Conservation (phyloP, 2,329 filamentous ascomycete genomes). For the Colletotrichum agaves region DNA sequence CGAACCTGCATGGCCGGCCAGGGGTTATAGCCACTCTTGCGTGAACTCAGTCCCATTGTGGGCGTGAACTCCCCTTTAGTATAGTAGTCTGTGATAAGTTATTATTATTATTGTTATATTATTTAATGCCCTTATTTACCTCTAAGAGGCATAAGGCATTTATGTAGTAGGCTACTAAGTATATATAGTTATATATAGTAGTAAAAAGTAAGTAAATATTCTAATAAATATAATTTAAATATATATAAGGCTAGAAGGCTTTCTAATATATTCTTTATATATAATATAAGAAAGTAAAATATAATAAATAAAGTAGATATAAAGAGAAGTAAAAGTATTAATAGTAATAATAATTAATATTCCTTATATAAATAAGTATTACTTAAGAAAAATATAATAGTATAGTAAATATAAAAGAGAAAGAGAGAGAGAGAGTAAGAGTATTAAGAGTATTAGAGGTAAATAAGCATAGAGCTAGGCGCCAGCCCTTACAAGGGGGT, state of each 20-base stretch:
- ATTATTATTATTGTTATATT: no score
- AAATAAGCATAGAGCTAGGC: not conserved
- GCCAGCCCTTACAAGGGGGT: no score
- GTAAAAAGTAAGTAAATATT: no score
- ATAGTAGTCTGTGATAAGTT: no score
- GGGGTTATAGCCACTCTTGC: constrained; percentile 1
- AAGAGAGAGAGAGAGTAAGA: not conserved
- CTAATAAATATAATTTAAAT: no score
- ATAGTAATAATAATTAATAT: no score
- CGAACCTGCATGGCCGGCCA: not conserved
- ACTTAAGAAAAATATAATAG: not conserved
- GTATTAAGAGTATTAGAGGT: not conserved
- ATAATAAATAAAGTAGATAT: not conserved
- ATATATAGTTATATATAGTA: not conserved
- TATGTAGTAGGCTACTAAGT: not conserved
- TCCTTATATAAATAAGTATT: no score
- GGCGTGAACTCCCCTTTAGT: not conserved
- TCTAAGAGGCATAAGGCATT: no score
- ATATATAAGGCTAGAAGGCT: no score
- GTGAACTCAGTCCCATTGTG: not conserved
- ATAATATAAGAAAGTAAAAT: not conserved
- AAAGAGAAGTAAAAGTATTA: no score
- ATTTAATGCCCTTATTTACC: no score
- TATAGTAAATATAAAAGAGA: not conserved
- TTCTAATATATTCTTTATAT: not conserved